A percentile compares a stretch with the other conserved stretches of the same genome.
Conservation (phyloP, 2,329 filamentous ascomycete species). For the Colletotrichum sp. region DNA sequence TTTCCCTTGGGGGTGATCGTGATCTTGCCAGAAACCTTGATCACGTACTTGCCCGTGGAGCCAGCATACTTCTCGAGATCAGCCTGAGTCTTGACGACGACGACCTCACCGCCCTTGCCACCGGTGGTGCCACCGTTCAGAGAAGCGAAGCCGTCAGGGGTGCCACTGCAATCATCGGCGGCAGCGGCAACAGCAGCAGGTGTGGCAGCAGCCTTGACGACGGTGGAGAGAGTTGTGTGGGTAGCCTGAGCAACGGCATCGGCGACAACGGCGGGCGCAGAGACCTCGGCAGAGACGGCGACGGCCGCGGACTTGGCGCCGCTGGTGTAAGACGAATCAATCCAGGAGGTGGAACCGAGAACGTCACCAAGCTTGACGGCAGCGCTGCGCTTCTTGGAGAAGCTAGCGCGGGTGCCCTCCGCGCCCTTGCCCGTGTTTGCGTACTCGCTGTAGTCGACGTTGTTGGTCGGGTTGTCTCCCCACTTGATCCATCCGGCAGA, state of each 20-base stretch:
- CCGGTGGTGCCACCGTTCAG: conserved; percentile 27
- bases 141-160: conserved; percentile 25
- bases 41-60: conserved; percentile 23
- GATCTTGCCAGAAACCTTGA: conserved; percentile 26
- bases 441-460: conserved; percentile 64
- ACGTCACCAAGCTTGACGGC: conserved; percentile 36
- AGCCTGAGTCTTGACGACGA: conserved; percentile 22
- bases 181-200: not conserved
- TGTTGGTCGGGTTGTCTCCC: conserved; percentile 51
- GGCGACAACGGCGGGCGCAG: not conserved
- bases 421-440: conserved; percentile 62
- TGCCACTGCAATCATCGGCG: conserved; percentile 10
- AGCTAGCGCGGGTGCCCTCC: conserved; percentile 53
- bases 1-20: conserved; percentile 24
- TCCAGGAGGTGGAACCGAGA: conserved; percentile 29
- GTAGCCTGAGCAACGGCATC: not conserved
- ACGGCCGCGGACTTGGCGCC: not conserved
- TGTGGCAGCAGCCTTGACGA: conserved; percentile 5
- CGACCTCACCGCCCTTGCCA: conserved; percentile 23
- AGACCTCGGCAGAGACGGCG: not conserved
- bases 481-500: conserved; percentile 62
- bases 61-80: conserved; percentile 26
- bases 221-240: not conserved
- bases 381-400: conserved; percentile 36
- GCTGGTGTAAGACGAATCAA: conserved; percentile 24